Evolutionary conservation across 768 basidiomycete species (phyloP).

Genomic region (Termitomyces sp.): DNA sequence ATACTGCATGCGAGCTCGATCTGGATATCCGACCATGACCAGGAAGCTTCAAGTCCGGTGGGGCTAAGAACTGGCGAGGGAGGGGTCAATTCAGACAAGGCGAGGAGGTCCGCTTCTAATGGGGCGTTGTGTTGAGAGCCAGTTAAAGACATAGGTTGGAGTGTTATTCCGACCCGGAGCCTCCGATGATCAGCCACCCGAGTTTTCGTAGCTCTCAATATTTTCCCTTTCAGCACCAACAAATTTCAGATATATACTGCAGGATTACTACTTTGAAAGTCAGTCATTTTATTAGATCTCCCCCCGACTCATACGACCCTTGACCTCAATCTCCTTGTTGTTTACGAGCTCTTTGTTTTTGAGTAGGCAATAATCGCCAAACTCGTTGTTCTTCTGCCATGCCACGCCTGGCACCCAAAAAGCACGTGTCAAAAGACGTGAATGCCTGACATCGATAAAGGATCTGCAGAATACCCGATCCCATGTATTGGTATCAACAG

Average conservation of each 20-base stretch:
- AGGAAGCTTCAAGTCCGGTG: conserved; percentile 27
- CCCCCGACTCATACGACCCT: conserved; percentile 11
- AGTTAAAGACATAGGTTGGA: not conserved
- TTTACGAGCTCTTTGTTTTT: conserved; percentile 46
- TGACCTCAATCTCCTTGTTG: conserved; percentile 28
- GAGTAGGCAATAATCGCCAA: conserved; percentile 89
- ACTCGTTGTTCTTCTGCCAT: conserved; percentile 70
- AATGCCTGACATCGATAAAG: conserved; percentile 81
- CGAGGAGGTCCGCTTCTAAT: conserved; percentile 21
- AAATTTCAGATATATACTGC: not conserved
- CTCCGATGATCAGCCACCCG: not conserved
- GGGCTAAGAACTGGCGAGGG: conserved; percentile 43
- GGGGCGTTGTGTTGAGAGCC: not conserved
- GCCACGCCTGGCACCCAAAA: conserved; percentile 73
- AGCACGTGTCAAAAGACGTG: conserved; percentile 64
- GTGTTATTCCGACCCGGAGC: not conserved
- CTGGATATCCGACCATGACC: conserved; percentile 48
- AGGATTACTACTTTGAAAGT: not conserved
- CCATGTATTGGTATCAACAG: conserved; percentile 62
- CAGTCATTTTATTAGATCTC: conserved; percentile 2
- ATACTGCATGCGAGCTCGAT: conserved; percentile 33
- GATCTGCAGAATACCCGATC: conserved; percentile 74
- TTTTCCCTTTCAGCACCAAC: not conserved
- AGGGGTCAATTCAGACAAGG: conserved; percentile 32
- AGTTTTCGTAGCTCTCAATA: too few relatives aligned